These are phyloP conservation scores for Rhodofomes roseus DNA, from an alignment of 1,284 basidiomycete genomes.

Conservation along the genomic window DNA sequence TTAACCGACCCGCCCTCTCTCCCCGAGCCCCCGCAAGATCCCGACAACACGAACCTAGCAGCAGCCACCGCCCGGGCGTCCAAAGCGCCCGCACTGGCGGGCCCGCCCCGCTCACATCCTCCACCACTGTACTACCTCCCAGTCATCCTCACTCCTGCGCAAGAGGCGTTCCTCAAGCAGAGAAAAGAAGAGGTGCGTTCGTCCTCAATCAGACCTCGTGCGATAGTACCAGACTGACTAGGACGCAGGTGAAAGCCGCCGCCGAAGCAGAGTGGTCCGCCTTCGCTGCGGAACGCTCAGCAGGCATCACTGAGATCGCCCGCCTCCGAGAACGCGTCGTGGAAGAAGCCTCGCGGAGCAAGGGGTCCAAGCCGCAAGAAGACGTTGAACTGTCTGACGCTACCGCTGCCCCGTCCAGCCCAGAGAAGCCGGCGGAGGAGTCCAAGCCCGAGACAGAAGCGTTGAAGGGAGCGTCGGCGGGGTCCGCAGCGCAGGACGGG, in stretches of 20 bases:
- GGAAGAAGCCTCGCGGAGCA: slow-evolving; percentile 48
- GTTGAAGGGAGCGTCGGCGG: not conserved
- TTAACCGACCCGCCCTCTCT: slow-evolving; percentile 5
- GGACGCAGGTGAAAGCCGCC: slow-evolving; percentile 53
- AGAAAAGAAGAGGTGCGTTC: slow-evolving; percentile 61
- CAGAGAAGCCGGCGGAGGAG: slow-evolving; percentile 17
- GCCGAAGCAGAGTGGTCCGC: slow-evolving; percentile 62
- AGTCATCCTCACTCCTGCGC: slow-evolving; percentile 59
- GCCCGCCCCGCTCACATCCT: slow-evolving; percentile 57
- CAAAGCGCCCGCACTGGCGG: slow-evolving; percentile 38
- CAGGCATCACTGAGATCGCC: slow-evolving; percentile 59
- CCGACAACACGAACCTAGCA: not conserved
- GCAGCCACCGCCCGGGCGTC: not conserved
- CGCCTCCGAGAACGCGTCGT: slow-evolving; percentile 59
- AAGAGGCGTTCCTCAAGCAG: slow-evolving; percentile 61
- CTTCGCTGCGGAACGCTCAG: slow-evolving; percentile 57
- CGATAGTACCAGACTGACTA: not conserved
- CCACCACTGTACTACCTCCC: slow-evolving; percentile 78
- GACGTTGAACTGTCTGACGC: slow-evolving; percentile 13
- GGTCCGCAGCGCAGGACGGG: not conserved
- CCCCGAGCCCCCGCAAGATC: not conserved
- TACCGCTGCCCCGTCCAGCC: slow-evolving; percentile 7
- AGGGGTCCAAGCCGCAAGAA: slow-evolving; percentile 27
- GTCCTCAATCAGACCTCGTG: not conserved
- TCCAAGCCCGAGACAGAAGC: slow-evolving; percentile 11